A percentile compares a stretch with the other conserved stretches of the same genome.
Evolutionary conservation across 257 asterid genomes (phyloP).

Genomic region (Nicotiana otophora): DNA sequence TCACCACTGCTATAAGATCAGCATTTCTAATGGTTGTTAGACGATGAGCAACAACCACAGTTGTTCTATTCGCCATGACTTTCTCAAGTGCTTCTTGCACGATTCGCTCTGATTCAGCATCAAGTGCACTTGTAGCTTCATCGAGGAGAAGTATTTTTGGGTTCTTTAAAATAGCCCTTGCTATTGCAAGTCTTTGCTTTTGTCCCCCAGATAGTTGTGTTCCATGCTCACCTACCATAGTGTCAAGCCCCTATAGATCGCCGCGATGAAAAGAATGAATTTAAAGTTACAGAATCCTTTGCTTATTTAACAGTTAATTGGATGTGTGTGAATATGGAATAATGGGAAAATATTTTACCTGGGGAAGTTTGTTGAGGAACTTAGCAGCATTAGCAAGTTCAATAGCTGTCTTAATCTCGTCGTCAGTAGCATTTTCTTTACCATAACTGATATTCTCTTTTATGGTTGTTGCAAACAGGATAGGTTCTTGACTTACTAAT

Average conservation of each 20-base stretch:
- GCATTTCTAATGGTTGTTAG: constrained; percentile 69
- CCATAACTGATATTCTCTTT: constrained; percentile 64
- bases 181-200: constrained; percentile 78
- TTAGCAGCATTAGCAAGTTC: constrained; percentile 79
- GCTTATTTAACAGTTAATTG: background rate
- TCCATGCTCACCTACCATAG: constrained; percentile 86
- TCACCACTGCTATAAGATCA: constrained; percentile 75
- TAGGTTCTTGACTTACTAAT: constrained; percentile 73
- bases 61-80: constrained; percentile 60
- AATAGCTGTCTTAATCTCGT: constrained; percentile 57
- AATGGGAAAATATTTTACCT: constrained; percentile 15
- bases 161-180: constrained; percentile 69
- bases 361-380: constrained; percentile 63
- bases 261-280: background rate
- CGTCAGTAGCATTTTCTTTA: constrained; percentile 54
- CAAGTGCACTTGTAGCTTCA: constrained; percentile 90
- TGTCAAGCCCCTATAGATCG: constrained; percentile 56
- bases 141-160: constrained; percentile 82
- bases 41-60: constrained; percentile 84
- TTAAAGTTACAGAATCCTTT: background rate
- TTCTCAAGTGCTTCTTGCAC: constrained; percentile 83
- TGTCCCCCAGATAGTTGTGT: constrained; percentile 85
- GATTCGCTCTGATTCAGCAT: constrained; percentile 63
- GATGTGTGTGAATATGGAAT: background rate
- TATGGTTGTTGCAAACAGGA: constrained; percentile 50